A percentile compares a stretch with the other conserved stretches of the same genome.
Evolutionary conservation across 352 stramenopile species (phyloP).

Genomic region (Phytophthora crassamura): DNA sequence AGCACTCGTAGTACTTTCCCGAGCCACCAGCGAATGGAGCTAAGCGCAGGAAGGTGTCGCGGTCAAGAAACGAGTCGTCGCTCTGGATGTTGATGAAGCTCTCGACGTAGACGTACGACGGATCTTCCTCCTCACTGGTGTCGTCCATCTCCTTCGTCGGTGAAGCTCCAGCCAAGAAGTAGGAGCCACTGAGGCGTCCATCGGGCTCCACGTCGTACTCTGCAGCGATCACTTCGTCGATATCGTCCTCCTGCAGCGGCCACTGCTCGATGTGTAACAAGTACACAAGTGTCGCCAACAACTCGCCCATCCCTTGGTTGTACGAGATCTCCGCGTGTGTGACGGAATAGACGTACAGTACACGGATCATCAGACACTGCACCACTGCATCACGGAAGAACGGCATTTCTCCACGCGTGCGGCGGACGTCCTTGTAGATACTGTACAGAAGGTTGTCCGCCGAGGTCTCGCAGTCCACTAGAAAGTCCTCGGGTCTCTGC

Average conservation of each 20-base stretch:
- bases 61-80: slow-evolving; percentile 51
- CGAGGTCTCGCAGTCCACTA: slow-evolving; percentile 57
- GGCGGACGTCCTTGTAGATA: slow-evolving; percentile 78
- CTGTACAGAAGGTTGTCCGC: slow-evolving; percentile 63
- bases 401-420: slow-evolving; percentile 64
- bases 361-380: slow-evolving; percentile 66
- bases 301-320: slow-evolving; percentile 82
- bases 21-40: slow-evolving; percentile 50
- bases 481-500: slow-evolving; percentile 50
- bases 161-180: slow-evolving; percentile 26
- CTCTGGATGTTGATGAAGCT: slow-evolving; percentile 64
- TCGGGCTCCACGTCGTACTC: slow-evolving; percentile 15
- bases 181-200: slow-evolving; percentile 22
- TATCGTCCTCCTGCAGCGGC: slow-evolving; percentile 28
- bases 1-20: slow-evolving; percentile 70
- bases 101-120: slow-evolving; percentile 78
- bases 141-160: slow-evolving; percentile 24
- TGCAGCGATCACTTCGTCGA: slow-evolving; percentile 24
- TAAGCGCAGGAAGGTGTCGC: slow-evolving; percentile 51
- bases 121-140: slow-evolving; percentile 53
- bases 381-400: slow-evolving; percentile 60
- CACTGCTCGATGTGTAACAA: slow-evolving; percentile 77
- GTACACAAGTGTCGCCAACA: slow-evolving; percentile 79
- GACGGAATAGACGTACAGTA: slow-evolving; percentile 76
- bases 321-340: slow-evolving; percentile 76